A percentile compares a stretch with the other conserved stretches of the same genome.
phyloP scores from a whole-genome alignment of 164 flowering plant species.

The Chimonanthus salicifolius region DNA sequence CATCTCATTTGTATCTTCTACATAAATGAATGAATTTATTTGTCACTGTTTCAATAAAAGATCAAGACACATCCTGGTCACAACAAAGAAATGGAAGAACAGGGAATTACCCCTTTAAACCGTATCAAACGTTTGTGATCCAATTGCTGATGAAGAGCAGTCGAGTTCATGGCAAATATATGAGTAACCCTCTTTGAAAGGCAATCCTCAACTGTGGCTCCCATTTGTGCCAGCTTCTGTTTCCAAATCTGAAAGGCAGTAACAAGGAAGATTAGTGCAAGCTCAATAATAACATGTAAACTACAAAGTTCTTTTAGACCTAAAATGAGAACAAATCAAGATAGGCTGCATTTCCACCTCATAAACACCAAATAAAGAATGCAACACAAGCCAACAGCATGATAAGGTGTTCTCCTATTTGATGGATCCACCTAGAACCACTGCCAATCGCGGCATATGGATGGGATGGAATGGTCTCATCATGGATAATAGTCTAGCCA shows the following conservation, averaged over 20 bases:
- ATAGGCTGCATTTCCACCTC: too few relatives aligned
- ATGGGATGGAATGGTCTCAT: too few relatives aligned
- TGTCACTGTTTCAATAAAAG: not conserved
- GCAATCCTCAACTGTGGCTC: conserved; percentile 55
- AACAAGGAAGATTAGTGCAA: not conserved
- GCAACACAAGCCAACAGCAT: too few relatives aligned
- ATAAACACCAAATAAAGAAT: too few relatives aligned
- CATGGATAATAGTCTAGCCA: too few relatives aligned
- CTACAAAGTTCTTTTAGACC: not conserved
- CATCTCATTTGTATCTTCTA: too few relatives aligned
- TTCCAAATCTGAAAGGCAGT: conserved; percentile 67
- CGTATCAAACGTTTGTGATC: conserved; percentile 28
- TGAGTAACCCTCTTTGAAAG: conserved; percentile 62
- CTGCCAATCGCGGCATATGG: too few relatives aligned
- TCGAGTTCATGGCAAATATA: conserved; percentile 48
- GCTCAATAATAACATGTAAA: not conserved
- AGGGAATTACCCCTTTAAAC: conserved; percentile 58
- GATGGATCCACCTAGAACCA: too few relatives aligned
- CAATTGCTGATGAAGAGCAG: conserved; percentile 38
- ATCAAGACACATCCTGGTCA: not conserved
- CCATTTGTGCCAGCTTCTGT: conserved; percentile 79
- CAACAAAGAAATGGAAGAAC: not conserved
- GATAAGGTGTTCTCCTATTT: too few relatives aligned
- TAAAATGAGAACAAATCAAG: not conserved
- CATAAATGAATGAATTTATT: not conserved